Evolutionary conservation across 331 rosid genomes (phyloP), one percentile per base, ranked within the genome.

Genomic region (Malus hybrid): DNA sequence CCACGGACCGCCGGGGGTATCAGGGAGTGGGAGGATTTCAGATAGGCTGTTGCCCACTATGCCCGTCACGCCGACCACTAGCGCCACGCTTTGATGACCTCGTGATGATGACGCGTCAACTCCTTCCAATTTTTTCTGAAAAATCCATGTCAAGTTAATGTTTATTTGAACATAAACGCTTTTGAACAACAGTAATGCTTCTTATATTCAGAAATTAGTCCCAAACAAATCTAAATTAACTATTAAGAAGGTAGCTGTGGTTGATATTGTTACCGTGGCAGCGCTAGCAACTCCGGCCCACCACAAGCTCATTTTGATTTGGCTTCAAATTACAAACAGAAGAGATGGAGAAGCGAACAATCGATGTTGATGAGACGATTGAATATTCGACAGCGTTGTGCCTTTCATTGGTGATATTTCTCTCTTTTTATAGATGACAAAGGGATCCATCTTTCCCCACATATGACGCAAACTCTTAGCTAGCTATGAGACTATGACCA

Each of bases 231-330:
- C 13, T n/a, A 19, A 57, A 1, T 55, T 54, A 0, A 18, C 10
- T 9, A 57, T n/a, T 22, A 10, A 20, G 27, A 22, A 1, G 22
- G 61, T 0, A 55, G 61, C 22, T 57, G 22, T 20, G 63, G 13
- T 8, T 7, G 12, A 9, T 20, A 57, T 57, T 20, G 13, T 52
- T 84, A 46, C 96, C 88, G 67, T 88, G 19, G 88, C 91, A 69
- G 88, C 96, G 59, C 90, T 91, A 48, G 85, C 85, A 31, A 88
- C 93, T 46, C 96, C 90, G 24, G 91, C 84, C 96, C 96, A 88
- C 96, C 96, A 90, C 96, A 90, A 86, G 73, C 93, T 86, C 92
- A 88, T 57, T 10, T 42, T 42, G 5, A 42, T 42, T 42, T 42
- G 48, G 48, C 48, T 42, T 3, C 48, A 42, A 42, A 42, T 42